Conservation (phyloP, 805 yeast species). For the Ogataea dorogensis region DNA sequence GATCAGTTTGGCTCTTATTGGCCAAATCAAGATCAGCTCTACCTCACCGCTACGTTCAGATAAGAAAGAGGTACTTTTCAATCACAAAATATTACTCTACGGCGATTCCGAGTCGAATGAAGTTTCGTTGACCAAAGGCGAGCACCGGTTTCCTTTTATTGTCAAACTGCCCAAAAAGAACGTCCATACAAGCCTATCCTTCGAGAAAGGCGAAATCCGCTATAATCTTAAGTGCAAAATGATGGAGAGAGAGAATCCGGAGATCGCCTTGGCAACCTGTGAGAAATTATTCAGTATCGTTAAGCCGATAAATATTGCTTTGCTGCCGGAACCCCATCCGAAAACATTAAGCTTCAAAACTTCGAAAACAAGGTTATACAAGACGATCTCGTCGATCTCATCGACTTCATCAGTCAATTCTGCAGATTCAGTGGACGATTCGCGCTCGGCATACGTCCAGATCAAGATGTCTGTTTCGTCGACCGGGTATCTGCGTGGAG, state of each 20-base stretch:
- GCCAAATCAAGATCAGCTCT: constrained; percentile 54
- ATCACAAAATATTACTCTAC: constrained; percentile 57
- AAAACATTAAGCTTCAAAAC: constrained; percentile 63
- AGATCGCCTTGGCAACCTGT: constrained; percentile 40
- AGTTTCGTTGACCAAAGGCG: constrained; percentile 63
- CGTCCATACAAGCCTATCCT: constrained; percentile 70
- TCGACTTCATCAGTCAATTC: constrained; percentile 43
- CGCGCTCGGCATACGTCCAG: constrained; percentile 14
- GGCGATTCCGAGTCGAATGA: constrained; percentile 38
- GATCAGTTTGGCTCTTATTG: constrained; percentile 53
- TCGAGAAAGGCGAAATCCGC: constrained; percentile 80
- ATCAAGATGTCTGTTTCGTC: constrained; percentile 50
- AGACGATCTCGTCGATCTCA: constrained; percentile 40
- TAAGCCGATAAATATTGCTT: constrained; percentile 72
- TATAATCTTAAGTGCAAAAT: constrained; percentile 49
- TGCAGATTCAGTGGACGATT: constrained; percentile 17
- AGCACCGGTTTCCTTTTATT: constrained; percentile 83
- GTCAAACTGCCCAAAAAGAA: constrained; percentile 75
- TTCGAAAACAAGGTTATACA: constrained; percentile 34
- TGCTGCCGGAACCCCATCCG: constrained; percentile 63
- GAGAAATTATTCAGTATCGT: constrained; percentile 60
- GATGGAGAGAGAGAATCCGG: constrained; percentile 22
- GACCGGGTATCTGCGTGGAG: constrained; percentile 78
- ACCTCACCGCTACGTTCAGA: constrained; percentile 51
- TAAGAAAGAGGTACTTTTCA: constrained; percentile 51